Evolutionary conservation across 2,329 filamentous ascomycete genomes (phyloP).

Genomic region (Monosporascus sp.): DNA sequence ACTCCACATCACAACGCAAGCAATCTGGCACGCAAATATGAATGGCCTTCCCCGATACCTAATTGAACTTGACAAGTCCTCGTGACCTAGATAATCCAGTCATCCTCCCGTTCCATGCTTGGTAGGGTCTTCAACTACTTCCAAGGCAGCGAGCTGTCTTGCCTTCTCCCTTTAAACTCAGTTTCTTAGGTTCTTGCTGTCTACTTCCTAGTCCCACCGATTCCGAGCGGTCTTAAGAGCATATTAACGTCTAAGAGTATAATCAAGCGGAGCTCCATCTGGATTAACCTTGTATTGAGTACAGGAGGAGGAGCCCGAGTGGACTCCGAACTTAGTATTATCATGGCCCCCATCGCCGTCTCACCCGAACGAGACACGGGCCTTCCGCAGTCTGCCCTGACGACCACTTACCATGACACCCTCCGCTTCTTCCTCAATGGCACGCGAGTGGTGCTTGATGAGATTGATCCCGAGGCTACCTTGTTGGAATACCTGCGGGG

Average conservation of each 20-base stretch:
- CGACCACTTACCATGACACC: constrained; percentile 76
- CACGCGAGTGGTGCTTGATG: constrained; percentile 78
- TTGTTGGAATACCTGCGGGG: constrained; percentile 89
- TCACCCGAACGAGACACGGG: constrained; percentile 38
- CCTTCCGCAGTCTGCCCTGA: constrained; percentile 47
- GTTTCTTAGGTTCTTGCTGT: too few relatives aligned
- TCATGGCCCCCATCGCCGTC: constrained; percentile 53
- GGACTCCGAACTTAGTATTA: background rate
- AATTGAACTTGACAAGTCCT: background rate
- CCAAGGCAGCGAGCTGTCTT: too few relatives aligned
- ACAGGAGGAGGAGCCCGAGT: background rate
- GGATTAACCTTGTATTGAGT: background rate
- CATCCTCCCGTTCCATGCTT: background rate
- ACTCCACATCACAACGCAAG: background rate
- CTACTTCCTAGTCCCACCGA: too few relatives aligned
- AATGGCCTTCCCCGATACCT: background rate
- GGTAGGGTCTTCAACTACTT: too few relatives aligned
- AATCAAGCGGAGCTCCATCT: background rate
- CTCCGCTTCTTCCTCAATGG: constrained; percentile 93
- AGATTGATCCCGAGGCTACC: constrained; percentile 86
- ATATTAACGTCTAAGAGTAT: background rate
- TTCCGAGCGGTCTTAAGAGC: too few relatives aligned
- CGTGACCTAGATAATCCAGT: background rate
- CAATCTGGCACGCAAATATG: background rate
- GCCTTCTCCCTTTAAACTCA: too few relatives aligned